Evolutionary conservation across 352 stramenopile species (phyloP).

Genomic region (Nannochloropsis limnetica): DNA sequence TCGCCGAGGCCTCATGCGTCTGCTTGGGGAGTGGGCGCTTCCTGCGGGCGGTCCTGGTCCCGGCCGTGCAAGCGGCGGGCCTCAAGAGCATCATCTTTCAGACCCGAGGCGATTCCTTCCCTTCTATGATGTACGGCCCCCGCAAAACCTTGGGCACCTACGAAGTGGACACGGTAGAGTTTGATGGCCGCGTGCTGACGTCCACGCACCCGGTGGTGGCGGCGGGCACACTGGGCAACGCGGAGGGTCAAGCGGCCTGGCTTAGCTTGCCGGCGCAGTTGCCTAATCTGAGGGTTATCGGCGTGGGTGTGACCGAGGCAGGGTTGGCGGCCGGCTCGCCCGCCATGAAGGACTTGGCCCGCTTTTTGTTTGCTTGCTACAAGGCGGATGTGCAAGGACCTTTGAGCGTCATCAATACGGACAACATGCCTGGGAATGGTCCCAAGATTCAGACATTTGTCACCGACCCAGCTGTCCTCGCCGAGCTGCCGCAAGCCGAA

Average conservation of each 20-base stretch:
- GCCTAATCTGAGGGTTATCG: constrained; percentile 56
- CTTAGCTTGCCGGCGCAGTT: constrained; percentile 55
- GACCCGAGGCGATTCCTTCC: constrained; percentile 59
- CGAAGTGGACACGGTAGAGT: constrained; percentile 62
- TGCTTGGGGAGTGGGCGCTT: constrained; percentile 67
- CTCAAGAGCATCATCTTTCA: constrained; percentile 61
- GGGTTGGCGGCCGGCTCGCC: constrained; percentile 51
- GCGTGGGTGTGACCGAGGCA: constrained; percentile 63
- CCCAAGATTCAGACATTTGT: constrained; percentile 57
- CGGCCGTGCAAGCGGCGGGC: constrained; percentile 54
- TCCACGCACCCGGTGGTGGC: constrained; percentile 41
- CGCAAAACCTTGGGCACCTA: constrained; percentile 53
- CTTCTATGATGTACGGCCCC: constrained; percentile 42
- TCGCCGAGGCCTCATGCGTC: constrained; percentile 46
- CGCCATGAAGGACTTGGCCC: constrained; percentile 57
- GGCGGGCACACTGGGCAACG: constrained; percentile 54
- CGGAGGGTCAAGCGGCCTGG: constrained; percentile 52
- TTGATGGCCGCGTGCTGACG: constrained; percentile 56
- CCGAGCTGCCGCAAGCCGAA: not conserved
- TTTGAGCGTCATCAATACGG: constrained; percentile 68
- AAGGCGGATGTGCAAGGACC: constrained; percentile 47
- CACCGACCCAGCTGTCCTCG: not conserved
- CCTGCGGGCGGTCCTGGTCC: constrained; percentile 63
- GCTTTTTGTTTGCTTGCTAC: constrained; percentile 58
- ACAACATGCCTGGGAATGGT: constrained; percentile 67